Conservation (phyloP, 2,329 filamentous ascomycete genomes). For the Botryotinia narcissicola region DNA sequence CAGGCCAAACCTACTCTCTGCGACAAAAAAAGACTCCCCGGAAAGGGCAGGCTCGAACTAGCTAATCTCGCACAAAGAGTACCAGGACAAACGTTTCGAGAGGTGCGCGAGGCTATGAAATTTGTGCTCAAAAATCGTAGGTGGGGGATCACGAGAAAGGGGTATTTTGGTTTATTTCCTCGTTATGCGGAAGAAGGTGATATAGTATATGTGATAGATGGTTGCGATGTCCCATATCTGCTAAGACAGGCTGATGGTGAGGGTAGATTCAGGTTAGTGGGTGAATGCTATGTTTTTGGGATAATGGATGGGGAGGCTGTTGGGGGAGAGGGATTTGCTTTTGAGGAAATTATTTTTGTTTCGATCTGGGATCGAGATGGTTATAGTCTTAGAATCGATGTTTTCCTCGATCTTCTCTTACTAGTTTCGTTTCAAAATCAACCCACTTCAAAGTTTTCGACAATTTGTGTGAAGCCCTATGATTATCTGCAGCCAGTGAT, state of each 20-base stretch:
- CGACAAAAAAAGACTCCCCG: background rate
- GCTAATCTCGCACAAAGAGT: background rate
- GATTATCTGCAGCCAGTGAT: too few species aligned
- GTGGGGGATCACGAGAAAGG: background rate
- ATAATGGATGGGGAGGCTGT: background rate
- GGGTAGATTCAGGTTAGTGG: background rate
- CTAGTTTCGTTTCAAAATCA: too few species aligned
- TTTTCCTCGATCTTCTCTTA: too few species aligned
- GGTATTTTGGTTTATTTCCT: background rate
- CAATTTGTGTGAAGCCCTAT: too few species aligned
- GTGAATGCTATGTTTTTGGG: background rate
- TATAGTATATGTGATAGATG: background rate
- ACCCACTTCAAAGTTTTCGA: too few species aligned
- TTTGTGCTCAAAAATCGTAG: background rate
- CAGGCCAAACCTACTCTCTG: background rate
- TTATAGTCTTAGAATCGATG: too few species aligned
- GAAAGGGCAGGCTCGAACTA: background rate
- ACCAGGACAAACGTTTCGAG: background rate
- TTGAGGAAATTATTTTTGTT: background rate
- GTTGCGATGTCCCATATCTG: background rate
- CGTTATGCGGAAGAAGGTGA: background rate
- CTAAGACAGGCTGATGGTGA: background rate
- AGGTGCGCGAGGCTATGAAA: background rate
- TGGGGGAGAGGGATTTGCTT: background rate
- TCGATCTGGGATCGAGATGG: accelerated